These are phyloP conservation scores for Sugiyamaella japonica DNA, from an alignment of 1,139 yeast genomes.

Conservation along the genomic window DNA sequence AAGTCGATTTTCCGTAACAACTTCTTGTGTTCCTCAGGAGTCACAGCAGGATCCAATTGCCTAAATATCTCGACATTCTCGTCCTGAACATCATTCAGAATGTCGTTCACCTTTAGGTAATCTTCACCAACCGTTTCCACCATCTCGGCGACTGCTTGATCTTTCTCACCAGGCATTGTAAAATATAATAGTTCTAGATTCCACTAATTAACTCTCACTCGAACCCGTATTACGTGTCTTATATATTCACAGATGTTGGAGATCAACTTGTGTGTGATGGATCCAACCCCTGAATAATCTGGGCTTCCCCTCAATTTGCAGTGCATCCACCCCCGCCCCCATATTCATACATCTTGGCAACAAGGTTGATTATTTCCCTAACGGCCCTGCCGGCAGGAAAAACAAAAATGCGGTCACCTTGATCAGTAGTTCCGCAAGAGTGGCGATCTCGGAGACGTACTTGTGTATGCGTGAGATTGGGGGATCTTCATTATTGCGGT, in stretches of 20 bases:
- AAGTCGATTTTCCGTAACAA: constrained; percentile 14
- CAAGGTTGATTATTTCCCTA: neutral
- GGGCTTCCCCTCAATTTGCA: neutral
- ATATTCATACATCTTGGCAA: neutral
- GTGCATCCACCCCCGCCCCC: neutral
- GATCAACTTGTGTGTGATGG: too few relatives aligned
- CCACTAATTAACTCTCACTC: too few relatives aligned
- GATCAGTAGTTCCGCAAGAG: neutral
- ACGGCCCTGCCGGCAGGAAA: neutral
- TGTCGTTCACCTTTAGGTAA: constrained; percentile 13
- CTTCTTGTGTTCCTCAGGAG: constrained; percentile 18
- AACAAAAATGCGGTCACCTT: neutral
- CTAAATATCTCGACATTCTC: constrained; percentile 19
- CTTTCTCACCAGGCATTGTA: constrained; percentile 4
- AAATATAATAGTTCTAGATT: too few relatives aligned
- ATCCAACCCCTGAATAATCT: neutral
- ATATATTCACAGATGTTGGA: too few relatives aligned
- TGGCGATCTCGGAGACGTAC: neutral
- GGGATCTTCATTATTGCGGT: neutral
- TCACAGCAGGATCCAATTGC: constrained; percentile 19
- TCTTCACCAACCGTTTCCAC: constrained; percentile 11
- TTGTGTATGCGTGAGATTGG: neutral
- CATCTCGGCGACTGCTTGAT: constrained; percentile 2
- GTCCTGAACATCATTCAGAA: constrained; percentile 18
- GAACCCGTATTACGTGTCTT: too few relatives aligned